These are phyloP conservation scores for Mitragyna speciosa DNA, from an alignment of 257 asterid genomes.

Conservation along the genomic window DNA sequence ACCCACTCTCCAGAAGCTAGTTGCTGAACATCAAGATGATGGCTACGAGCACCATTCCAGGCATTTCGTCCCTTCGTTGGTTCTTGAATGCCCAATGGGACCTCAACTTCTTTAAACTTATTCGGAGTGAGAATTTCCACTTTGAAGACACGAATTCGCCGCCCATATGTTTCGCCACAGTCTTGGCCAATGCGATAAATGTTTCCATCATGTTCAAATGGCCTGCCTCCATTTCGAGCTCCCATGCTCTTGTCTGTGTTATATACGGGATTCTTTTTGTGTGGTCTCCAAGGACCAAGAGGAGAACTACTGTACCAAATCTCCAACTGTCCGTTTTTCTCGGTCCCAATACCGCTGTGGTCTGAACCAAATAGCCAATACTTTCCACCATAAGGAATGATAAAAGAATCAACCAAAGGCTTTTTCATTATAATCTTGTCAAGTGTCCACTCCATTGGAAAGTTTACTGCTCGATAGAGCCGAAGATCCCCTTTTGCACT, in stretches of 20 bases:
- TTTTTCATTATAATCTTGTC: slow-evolving; percentile 59
- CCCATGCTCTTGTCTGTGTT: slow-evolving; percentile 74
- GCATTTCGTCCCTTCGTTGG: slow-evolving; percentile 69
- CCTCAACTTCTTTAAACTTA: slow-evolving; percentile 82
- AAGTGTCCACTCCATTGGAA: slow-evolving; percentile 80
- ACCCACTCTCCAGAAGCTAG: slow-evolving; percentile 82
- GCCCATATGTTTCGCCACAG: slow-evolving; percentile 84
- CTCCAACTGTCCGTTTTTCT: slow-evolving; percentile 81
- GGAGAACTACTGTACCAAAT: slow-evolving; percentile 84
- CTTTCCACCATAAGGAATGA: slow-evolving; percentile 64
- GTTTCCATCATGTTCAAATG: slow-evolving; percentile 59
- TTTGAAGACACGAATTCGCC: slow-evolving; percentile 58
- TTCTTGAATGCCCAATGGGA: slow-evolving; percentile 52
- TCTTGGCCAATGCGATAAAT: slow-evolving; percentile 91
- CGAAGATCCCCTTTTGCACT: slow-evolving; percentile 88
- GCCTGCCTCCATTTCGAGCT: slow-evolving; percentile 97
- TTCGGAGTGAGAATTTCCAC: slow-evolving; percentile 53
- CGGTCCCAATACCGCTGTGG: slow-evolving; percentile 71
- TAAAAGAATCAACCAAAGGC: slow-evolving; percentile 78
- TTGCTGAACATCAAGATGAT: slow-evolving; percentile 88
- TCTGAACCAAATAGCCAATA: slow-evolving; percentile 95
- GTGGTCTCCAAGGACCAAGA: slow-evolving; percentile 91
- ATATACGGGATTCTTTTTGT: slow-evolving; percentile 74
- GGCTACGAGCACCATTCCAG: slow-evolving; percentile 92
- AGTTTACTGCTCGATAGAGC: slow-evolving; percentile 75